A percentile compares a stretch with the other conserved stretches of the same genome.
phyloP scores from a whole-genome alignment of 2,329 filamentous ascomycete genomes.

The Beauveria scarabaeidicola region DNA sequence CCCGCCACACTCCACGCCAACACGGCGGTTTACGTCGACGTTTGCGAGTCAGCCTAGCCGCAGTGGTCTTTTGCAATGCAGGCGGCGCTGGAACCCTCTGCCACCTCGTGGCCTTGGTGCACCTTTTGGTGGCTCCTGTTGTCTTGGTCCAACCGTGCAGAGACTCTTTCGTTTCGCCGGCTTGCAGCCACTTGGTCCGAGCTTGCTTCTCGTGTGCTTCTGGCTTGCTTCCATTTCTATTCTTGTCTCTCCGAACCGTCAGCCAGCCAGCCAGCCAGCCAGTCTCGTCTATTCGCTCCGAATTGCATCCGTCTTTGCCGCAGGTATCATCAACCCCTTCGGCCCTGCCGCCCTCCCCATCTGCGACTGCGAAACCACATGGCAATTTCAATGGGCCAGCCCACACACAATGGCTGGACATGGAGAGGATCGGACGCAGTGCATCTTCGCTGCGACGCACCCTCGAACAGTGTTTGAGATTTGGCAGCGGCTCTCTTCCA shows the following conservation, averaged over 20 bases:
- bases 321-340: no score
- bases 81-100: background rate
- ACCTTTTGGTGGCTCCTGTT: background rate
- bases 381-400: background rate
- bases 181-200: background rate
- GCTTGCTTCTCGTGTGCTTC: conserved; percentile 6
- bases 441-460: background rate
- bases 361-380: background rate
- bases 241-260: background rate
- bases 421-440: background rate
- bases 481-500: background rate
- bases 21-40: background rate
- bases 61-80: background rate
- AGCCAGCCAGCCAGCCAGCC: background rate
- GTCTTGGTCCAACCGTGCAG: background rate
- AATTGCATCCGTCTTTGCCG: background rate
- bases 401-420: background rate
- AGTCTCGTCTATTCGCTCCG: background rate
- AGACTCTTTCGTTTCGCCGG: background rate
- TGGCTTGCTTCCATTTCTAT: background rate
- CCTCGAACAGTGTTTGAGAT: background rate
- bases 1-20: background rate
- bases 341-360: no score
- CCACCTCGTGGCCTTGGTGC: background rate
- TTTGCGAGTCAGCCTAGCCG: background rate